Percentiles rank a stretch among this genome's conserved stretches.
Conservation (phyloP, 768 basidiomycete species). For the Cyclocybe cylindracea region DNA sequence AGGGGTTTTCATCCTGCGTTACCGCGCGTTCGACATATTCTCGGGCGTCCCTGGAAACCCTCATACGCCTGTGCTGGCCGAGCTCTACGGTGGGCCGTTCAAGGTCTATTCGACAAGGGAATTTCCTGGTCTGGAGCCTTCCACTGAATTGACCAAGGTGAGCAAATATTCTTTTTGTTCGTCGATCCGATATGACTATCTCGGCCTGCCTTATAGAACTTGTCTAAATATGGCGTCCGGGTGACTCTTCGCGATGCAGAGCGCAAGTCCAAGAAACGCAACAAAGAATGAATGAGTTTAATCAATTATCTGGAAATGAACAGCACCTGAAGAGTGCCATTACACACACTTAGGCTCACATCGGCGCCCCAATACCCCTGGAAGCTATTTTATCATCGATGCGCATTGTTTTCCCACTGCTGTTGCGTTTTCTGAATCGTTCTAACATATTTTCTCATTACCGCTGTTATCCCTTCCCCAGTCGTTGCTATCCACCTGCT, state of each 20-base stretch:
- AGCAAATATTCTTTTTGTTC: constrained; percentile 10
- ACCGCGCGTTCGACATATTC: constrained; percentile 67
- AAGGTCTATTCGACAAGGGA: constrained; percentile 73
- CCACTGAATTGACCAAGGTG: constrained; percentile 72
- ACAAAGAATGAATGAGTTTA: constrained; percentile 5
- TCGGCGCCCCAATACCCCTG: no score
- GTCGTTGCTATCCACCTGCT: background rate
- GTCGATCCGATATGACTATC: background rate
- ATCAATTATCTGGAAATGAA: constrained; percentile 1
- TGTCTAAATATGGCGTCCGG: constrained; percentile 41
- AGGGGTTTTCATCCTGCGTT: constrained; percentile 70
- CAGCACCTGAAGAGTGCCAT: constrained; percentile 2
- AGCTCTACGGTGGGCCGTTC: constrained; percentile 67
- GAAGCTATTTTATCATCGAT: no score
- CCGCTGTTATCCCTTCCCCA: background rate
- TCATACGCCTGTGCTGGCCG: constrained; percentile 51
- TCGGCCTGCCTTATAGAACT: constrained; percentile 18
- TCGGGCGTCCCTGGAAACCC: constrained; percentile 31
- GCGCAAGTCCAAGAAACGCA: constrained; percentile 38
- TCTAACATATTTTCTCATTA: no score
- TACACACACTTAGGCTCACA: no score
- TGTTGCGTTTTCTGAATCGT: no score
- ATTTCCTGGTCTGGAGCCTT: constrained; percentile 70
- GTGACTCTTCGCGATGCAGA: constrained; percentile 42
- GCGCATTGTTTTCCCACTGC: no score